A percentile compares a stretch with the other conserved stretches of the same genome.
Evolutionary conservation across 78 protist genomes (phyloP).

Genomic region (Dictyostelium discoideum): DNA sequence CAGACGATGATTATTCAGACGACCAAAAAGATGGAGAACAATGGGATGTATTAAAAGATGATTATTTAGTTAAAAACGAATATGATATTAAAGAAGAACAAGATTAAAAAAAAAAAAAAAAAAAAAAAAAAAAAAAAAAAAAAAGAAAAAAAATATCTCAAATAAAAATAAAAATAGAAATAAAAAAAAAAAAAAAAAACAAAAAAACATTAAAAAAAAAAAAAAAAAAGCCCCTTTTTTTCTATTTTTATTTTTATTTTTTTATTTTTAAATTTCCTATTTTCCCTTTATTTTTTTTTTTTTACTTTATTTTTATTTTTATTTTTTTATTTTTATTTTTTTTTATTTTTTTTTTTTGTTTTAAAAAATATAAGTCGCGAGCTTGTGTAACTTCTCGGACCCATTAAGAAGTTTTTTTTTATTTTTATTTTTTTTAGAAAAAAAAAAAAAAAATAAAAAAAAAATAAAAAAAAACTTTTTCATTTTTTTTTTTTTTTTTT

Average conservation of each 20-base stretch:
- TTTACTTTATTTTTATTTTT: no score
- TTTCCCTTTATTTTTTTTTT: no score
- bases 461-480: no score
- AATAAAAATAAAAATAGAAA: no score
- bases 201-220: no score
- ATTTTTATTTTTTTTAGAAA: neutral
- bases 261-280: no score
- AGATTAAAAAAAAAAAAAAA: neutral
- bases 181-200: neutral
- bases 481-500: no score
- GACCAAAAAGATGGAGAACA: conserved; percentile 4
- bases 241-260: no score
- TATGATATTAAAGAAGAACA: conserved; percentile 5
- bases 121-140: neutral
- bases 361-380: neutral
- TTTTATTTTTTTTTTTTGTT: no score
- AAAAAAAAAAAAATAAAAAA: neutral
- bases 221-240: neutral
- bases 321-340: no score
- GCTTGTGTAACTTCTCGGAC: neutral
- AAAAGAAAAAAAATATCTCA: neutral
- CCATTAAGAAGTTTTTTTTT: neutral
- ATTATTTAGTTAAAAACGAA: conserved; percentile 26
- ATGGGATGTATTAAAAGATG: conserved; percentile 42
- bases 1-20: conserved; percentile 2